Evolutionary conservation across 2,329 filamentous ascomycete genomes (phyloP), one percentile per base, ranked within the genome.

Genomic region (Aureobasidium sp.): DNA sequence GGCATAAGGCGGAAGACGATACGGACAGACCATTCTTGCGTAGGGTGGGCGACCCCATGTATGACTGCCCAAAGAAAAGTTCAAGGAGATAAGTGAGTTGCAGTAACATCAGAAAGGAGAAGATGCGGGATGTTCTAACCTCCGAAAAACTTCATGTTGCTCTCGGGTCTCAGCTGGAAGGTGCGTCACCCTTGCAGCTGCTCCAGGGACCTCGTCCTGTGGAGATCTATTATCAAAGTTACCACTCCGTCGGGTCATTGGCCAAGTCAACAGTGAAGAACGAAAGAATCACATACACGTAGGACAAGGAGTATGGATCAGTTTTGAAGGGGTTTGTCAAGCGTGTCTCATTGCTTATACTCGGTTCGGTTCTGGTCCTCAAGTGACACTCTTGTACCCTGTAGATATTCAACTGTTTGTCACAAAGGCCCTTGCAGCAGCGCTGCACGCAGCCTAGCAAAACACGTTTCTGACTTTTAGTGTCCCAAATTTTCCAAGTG

Each of bases 401-500:
- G 33, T 5, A 19, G 21, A n/a, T 40, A 29, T 29, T 9, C 9
- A 17, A 6, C 9, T 27, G 35, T n/a, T 37, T 25, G 31, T 25
- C 31, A 17, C 15, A 3, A 13, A 17, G 37, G 19, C 15, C 21
- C 25, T 51, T 29, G 21, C 31, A 38, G 33, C 19, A 51, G 25
- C 25, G 37, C 50, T 54, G n/a, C 40, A 40, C 38, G 27, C n/a
- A 33, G 27, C 27, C 53, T 57, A 19, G 53, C 53, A 57, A 45
- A 57, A 57, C 53, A 40, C 40, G 53, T 57, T 37, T 45, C 53
- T 57, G 40, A 10, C 19, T 45, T 45, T 57, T 57, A 57, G 53
- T 57, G 53, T 57, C 38, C 53, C 53, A 37, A 37, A 45, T 45
- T 57, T 46, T 42, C 38, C 29, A 53, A 17, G n/a, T 43, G 13